Evolutionary conservation across 1,284 basidiomycete species (phyloP), one percentile per base, ranked within the genome.

Genomic region (Sutorius eximius): DNA sequence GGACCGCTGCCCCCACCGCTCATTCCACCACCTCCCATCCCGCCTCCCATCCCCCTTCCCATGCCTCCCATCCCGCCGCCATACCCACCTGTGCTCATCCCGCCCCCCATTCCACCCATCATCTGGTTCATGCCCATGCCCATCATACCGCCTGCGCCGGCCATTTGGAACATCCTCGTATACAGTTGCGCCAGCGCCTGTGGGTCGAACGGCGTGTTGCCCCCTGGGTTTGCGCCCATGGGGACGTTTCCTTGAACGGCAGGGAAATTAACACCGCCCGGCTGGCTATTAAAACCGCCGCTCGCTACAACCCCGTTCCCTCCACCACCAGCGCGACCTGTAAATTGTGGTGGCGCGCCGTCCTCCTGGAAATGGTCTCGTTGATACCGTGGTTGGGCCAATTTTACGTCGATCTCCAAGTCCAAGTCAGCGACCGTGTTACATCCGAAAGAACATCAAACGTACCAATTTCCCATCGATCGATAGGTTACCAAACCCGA

Each of bases 391-490:
- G 93, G 93, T 71, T 95, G 92, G 8, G 93, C 93, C 56, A 92
- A 81, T 73, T 98, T 98, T 52, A 98, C 93, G 67, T 98, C 95
- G 63, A 98, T 95, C 92, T 96, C 43, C 16, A 45, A 13, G 36
- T 29, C 53, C 46, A 32, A 38, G 45, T 58, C 46, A 60, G 56
- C 32, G 18, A 59, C 30, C 36, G n/a, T 11, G 36, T n/a, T 8
- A 32, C 24, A 8, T 27, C 16, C 24, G 20, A n/a, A 15, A 43
- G 27, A 12, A 13, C 27, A 36, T 43, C 22, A 49, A 12, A 75
- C 88, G 58, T 61, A 93, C 93, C 69, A 91, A 71, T 76, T 95
- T 94, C n/a, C 93, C 93, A 65, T 96, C 93, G 56, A 96, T 89
- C 68, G 93, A 89, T 29, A 95, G 79, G 59, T 91, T 90, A 11